Evolutionary conservation across 371 early-diverging fungal species (phyloP).

Genomic region (Vairimorpha ceranae): DNA sequence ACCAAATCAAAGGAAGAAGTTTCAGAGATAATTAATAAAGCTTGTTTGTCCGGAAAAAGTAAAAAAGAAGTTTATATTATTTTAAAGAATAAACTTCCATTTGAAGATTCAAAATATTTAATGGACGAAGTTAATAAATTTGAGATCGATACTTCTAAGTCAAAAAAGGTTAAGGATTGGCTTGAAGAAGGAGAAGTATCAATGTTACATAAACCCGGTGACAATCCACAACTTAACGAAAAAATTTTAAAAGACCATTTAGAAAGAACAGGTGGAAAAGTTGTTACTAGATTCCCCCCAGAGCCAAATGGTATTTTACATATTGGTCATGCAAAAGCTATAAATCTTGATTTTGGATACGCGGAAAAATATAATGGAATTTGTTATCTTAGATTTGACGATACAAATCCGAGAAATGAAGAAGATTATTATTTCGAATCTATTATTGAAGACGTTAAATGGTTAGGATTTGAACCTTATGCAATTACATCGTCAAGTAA

Average conservation of each 20-base stretch:
- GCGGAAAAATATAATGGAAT: slow-evolving; percentile 81
- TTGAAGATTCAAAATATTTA: slow-evolving; percentile 36
- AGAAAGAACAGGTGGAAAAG: slow-evolving; percentile 80
- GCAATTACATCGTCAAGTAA: slow-evolving; percentile 89
- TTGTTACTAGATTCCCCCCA: slow-evolving; percentile 96
- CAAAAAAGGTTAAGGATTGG: slow-evolving; percentile 33
- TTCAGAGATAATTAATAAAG: slow-evolving; percentile 1
- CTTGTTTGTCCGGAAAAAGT: background rate
- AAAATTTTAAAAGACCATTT: slow-evolving; percentile 82
- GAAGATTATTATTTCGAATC: slow-evolving; percentile 84
- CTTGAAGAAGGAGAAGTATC: slow-evolving; percentile 60
- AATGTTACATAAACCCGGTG: slow-evolving; percentile 85
- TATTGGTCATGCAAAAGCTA: slow-evolving; percentile 98
- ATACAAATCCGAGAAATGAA: slow-evolving; percentile 97
- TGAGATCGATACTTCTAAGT: background rate
- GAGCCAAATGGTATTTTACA: slow-evolving; percentile 97
- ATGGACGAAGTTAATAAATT: slow-evolving; percentile 32
- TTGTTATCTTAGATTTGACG: slow-evolving; percentile 90
- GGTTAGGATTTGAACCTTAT: slow-evolving; percentile 92
- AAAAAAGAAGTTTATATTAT: slow-evolving; percentile 45
- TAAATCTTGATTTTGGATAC: slow-evolving; percentile 95
- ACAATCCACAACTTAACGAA: slow-evolving; percentile 85
- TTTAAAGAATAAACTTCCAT: slow-evolving; percentile 31
- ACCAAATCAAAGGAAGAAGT: slow-evolving; percentile 24
- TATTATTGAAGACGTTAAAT: slow-evolving; percentile 83